phyloP scores from a whole-genome alignment of 352 stramenopile species.

The Nothophytophthora sp. region DNA sequence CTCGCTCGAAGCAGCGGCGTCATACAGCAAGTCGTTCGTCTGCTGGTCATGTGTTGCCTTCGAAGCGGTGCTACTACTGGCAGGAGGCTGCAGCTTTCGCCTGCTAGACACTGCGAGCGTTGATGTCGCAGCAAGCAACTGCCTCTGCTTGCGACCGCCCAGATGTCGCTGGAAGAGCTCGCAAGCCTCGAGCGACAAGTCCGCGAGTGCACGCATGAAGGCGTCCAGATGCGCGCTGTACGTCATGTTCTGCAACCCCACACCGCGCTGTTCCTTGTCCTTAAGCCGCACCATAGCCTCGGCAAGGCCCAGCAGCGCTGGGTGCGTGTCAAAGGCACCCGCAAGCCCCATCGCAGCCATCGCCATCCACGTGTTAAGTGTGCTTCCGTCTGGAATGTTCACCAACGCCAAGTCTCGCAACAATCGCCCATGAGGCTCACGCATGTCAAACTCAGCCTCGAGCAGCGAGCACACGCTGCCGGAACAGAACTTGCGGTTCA shows the following conservation, averaged over 20 bases:
- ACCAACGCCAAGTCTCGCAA: slow-evolving; percentile 59
- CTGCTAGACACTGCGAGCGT: slow-evolving; percentile 24
- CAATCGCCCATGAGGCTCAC: slow-evolving; percentile 46
- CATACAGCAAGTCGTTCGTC: slow-evolving; percentile 20
- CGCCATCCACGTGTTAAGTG: slow-evolving; percentile 61
- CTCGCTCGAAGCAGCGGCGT: slow-evolving; percentile 4
- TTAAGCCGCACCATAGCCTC: slow-evolving; percentile 77
- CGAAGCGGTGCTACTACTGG: slow-evolving; percentile 1
- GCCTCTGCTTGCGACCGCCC: slow-evolving; percentile 58
- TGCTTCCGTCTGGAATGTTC: slow-evolving; percentile 39
- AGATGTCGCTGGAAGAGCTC: slow-evolving; percentile 78
- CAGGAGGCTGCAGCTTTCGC: slow-evolving; percentile 19
- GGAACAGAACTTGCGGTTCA: slow-evolving; percentile 64
- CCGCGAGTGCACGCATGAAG: slow-evolving; percentile 65
- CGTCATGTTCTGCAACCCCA: slow-evolving; percentile 82
- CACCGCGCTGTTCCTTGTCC: slow-evolving; percentile 73
- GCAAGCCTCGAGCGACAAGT: slow-evolving; percentile 58
- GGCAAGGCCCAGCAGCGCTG: slow-evolving; percentile 60
- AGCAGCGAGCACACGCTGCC: slow-evolving; percentile 51
- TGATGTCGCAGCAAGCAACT: slow-evolving; percentile 20
- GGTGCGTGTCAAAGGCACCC: slow-evolving; percentile 58
- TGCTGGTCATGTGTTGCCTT: slow-evolving; percentile 20
- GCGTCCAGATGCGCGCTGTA: slow-evolving; percentile 66
- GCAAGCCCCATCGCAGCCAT: slow-evolving; percentile 71
- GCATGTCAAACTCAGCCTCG: slow-evolving; percentile 59